Percentiles rank a stretch among this genome's conserved stretches.
Evolutionary conservation across 139 green algal genomes (phyloP).

Genomic region (Dunaliella primolecta): DNA sequence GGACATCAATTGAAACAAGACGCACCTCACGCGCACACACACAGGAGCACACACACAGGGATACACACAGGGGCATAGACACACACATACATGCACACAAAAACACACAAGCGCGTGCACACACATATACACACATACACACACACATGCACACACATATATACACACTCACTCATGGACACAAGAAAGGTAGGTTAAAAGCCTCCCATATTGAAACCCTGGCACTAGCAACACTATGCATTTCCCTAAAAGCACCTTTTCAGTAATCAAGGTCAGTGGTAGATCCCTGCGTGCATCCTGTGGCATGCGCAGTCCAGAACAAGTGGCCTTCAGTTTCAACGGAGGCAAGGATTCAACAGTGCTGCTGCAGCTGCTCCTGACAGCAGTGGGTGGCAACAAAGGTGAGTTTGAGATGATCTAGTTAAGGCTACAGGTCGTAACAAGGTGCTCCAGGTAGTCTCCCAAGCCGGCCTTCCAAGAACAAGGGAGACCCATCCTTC

Average conservation of each 20-base stretch:
- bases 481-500: too few species aligned
- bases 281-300: not conserved
- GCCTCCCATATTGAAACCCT: too few species aligned
- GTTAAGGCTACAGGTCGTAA: too few species aligned
- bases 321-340: conserved; percentile 89
- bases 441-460: too few species aligned
- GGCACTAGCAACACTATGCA: too few species aligned
- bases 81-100: not conserved
- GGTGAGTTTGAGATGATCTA: too few species aligned
- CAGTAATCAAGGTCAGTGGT: not conserved
- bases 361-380: conserved; percentile 84
- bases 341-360: conserved; percentile 92
- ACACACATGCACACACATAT: not conserved
- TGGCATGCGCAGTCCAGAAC: conserved; percentile 32
- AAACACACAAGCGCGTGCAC: too few species aligned
- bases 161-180: not conserved
- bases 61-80: not conserved
- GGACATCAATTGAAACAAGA: not conserved
- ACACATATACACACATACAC: not conserved
- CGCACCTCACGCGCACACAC: not conserved
- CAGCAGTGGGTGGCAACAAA: conserved; percentile 10
- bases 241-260: too few species aligned
- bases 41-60: not conserved
- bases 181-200: too few species aligned
- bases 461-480: too few species aligned